Percentiles rank a stretch among this genome's conserved stretches.
Evolutionary conservation across 2,329 filamentous ascomycete species (phyloP).

Genomic region (Huntiella decipiens): DNA sequence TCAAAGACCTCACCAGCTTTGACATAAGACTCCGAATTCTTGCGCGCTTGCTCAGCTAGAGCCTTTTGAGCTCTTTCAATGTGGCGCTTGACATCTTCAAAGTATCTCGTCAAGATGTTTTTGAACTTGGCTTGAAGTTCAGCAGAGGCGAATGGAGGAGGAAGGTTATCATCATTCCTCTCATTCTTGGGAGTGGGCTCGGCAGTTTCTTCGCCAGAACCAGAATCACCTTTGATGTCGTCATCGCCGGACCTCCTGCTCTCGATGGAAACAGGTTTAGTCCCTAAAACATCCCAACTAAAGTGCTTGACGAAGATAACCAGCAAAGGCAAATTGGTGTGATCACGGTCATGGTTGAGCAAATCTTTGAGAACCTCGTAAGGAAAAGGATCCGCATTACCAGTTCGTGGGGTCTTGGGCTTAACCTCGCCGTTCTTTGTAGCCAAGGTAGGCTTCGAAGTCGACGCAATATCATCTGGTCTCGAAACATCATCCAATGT

Average conservation of each 20-base stretch:
- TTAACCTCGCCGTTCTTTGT: slow-evolving; percentile 43
- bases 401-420: slow-evolving; percentile 36
- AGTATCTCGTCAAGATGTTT: slow-evolving; percentile 70
- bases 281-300: slow-evolving; percentile 82
- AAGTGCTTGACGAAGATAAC: slow-evolving; percentile 95
- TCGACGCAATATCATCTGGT: slow-evolving; percentile 44
- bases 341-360: slow-evolving; percentile 80
- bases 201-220: neutral
- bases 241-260: slow-evolving; percentile 73
- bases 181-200: slow-evolving; percentile 8
- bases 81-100: slow-evolving; percentile 82
- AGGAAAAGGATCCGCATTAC: slow-evolving; percentile 75
- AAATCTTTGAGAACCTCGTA: slow-evolving; percentile 96
- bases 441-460: slow-evolving; percentile 25
- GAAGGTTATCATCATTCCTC: slow-evolving; percentile 24
- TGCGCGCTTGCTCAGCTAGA: slow-evolving; percentile 67
- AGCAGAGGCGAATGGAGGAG: slow-evolving; percentile 54
- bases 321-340: slow-evolving; percentile 73
- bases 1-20: slow-evolving; percentile 98
- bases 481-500: slow-evolving; percentile 52
- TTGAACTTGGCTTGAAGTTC: slow-evolving; percentile 74
- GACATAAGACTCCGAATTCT: slow-evolving; percentile 94
- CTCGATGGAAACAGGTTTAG: slow-evolving; percentile 51
- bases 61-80: slow-evolving; percentile 82
- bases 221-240: slow-evolving; percentile 36